Percentiles rank a stretch among this genome's conserved stretches.
phyloP scores from a whole-genome alignment of 1,284 basidiomycete genomes.

The Ustilago xerochloae region DNA sequence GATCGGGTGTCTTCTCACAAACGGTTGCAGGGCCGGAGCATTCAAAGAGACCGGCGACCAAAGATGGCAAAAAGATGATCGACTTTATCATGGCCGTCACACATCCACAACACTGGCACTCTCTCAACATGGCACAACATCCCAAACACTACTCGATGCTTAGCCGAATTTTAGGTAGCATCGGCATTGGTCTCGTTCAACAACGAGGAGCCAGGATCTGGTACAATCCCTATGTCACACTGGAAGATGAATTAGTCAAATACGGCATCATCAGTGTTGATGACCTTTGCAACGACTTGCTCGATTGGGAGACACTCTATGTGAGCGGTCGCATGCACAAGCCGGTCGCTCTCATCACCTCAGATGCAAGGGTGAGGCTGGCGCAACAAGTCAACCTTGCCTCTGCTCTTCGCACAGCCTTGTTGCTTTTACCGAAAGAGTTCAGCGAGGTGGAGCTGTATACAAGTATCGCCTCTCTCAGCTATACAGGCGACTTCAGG shows the following conservation, averaged over 20 bases:
- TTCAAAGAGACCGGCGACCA: constrained; percentile 66
- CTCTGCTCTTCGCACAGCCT: constrained; percentile 85
- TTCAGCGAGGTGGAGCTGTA: constrained; percentile 86
- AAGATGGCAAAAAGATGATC: constrained; percentile 74
- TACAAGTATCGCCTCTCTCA: constrained; percentile 84
- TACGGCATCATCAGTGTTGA: constrained; percentile 97
- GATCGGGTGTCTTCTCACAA: constrained; percentile 91
- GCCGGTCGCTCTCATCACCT: constrained; percentile 71
- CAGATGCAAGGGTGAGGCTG: constrained; percentile 86
- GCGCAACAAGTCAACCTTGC: constrained; percentile 93
- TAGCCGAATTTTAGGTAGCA: constrained; percentile 81
- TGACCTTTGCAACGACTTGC: constrained; percentile 85
- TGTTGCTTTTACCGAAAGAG: constrained; percentile 73
- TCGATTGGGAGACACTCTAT: constrained; percentile 93
- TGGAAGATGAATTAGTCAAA: constrained; percentile 80
- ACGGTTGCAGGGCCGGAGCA: constrained; percentile 73
- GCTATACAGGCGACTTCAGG: constrained; percentile 85
- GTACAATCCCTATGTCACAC: constrained; percentile 70
- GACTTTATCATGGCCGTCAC: constrained; percentile 96
- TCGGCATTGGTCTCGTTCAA: constrained; percentile 81
- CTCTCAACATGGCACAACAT: constrained; percentile 89
- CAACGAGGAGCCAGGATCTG: constrained; percentile 87
- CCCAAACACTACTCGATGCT: constrained; percentile 89
- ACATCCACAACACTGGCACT: constrained; percentile 90
- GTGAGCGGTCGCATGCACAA: constrained; percentile 97